phyloP scores from a whole-genome alignment of 2,329 filamentous ascomycete genomes.

The Arachnopeziza araneosa region DNA sequence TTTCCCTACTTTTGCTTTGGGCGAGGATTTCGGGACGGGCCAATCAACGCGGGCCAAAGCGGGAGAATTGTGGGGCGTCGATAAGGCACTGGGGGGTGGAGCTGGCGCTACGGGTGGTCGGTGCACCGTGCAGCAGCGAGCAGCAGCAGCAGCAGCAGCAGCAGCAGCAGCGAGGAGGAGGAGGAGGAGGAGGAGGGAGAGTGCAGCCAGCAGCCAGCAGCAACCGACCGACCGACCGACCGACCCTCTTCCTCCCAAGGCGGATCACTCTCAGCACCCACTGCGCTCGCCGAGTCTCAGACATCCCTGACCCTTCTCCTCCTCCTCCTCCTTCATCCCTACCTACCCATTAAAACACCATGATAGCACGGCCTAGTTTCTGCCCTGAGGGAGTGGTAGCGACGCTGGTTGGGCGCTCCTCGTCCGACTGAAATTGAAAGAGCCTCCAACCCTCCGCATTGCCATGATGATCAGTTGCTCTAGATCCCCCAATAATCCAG shows the following conservation, averaged over 20 bases:
- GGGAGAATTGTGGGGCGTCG: neutral
- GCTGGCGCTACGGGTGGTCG: neutral
- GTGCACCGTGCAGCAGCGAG: neutral
- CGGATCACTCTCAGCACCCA: neutral
- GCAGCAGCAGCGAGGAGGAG: too few relatives aligned
- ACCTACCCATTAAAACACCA: neutral
- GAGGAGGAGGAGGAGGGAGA: too few relatives aligned
- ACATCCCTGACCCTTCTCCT: neutral
- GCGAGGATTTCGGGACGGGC: neutral
- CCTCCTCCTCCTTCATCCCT: neutral
- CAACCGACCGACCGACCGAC: too few relatives aligned
- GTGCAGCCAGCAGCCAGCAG: too few relatives aligned
- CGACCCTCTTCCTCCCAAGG: neutral
- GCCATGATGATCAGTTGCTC: neutral
- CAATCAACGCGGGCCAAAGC: neutral
- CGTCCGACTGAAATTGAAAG: neutral
- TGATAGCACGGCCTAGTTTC: neutral
- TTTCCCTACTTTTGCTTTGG: slow-evolving; percentile 2
- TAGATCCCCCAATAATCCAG: neutral
- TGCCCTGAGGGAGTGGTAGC: neutral
- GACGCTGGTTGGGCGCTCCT: neutral
- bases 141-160: too few relatives aligned
- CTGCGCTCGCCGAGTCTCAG: neutral
- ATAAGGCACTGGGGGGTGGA: neutral
- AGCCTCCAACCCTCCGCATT: neutral